A percentile compares a stretch with the other conserved stretches of the same genome.
phyloP scores from a whole-genome alignment of 1,284 basidiomycete species.

The Erythrobasidium hasegawianum region DNA sequence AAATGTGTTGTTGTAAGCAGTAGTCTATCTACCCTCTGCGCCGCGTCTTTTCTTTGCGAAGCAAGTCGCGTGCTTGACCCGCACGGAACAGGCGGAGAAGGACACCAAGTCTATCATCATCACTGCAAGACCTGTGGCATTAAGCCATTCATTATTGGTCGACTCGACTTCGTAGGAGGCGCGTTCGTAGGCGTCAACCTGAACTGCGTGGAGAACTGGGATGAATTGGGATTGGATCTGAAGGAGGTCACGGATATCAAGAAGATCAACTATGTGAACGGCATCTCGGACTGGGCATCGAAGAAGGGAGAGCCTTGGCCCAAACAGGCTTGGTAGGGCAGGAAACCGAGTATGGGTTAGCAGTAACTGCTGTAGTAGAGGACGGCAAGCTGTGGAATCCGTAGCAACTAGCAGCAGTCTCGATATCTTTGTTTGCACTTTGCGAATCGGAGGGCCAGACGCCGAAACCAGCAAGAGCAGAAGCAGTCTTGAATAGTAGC shows the following conservation, averaged over 20 bases:
- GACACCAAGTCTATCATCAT: neutral
- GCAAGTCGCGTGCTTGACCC: no score
- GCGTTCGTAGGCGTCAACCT: neutral
- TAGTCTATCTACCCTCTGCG: no score
- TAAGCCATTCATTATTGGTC: neutral
- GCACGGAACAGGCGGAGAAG: neutral
- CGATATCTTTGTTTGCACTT: no score
- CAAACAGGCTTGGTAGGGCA: neutral
- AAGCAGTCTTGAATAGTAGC: no score
- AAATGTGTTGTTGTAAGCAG: no score
- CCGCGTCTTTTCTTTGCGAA: no score
- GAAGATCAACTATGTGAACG: neutral
- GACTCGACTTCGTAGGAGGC: neutral
- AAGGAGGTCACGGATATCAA: neutral
- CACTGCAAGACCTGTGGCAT: neutral
- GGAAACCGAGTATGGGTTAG: no score
- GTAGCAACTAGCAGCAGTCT: no score
- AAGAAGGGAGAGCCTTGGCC: slow-evolving; percentile 2
- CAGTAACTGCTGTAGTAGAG: no score
- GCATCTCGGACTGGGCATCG: neutral
- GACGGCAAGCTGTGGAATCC: no score
- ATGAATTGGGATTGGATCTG: neutral
- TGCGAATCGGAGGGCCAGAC: no score
- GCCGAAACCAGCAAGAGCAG: no score
- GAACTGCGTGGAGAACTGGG: neutral